Base-by-base conservation (phyloP, 345 rosid species). In the Streptanthus diversifolius region DNA sequence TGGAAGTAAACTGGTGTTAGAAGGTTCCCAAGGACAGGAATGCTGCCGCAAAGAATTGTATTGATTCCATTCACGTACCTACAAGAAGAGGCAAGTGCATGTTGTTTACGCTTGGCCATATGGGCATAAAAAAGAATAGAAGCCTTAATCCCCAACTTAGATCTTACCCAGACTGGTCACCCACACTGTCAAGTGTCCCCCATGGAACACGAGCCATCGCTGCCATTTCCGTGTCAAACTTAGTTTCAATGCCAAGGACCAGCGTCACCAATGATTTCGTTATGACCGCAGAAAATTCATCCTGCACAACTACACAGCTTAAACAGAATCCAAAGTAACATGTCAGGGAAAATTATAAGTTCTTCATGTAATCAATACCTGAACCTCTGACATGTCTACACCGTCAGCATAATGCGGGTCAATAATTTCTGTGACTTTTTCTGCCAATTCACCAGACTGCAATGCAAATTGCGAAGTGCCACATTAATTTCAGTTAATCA, bases 101-200 rank as follows among this genome's bases (percentile, higher is more conserved):
- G 36, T 53, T 40, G 47, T 83, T 76, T 71, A 18, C 14, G 8
- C 10, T 70, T 24, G 52, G 56, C 49, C 55, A 45, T 70, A 29
- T 63, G 51, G 19, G 36, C 53, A 54, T 63, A 1, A 13, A 70
- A 62, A 19, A 29, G 5, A 15, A 14, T 35, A 55, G 13, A 57
- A 63, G 67, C 37, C 27, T 57, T 70, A 19, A 71, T n/a, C 13
- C 29, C 35, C 57, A 22, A 49, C n/a, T 43, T 64, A 65, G 52
- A 41, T 52, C 73, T 85, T 80, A 95, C 99, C 80, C 90, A 56
- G 99, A 95, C 72, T 95, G 99, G 80, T 95, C 98, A 44, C 98
- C 99, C 41, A 95, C 99, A 78, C 98, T 88, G 80, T 95, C 99
- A 76, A 95, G 98, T 74, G 92, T 86, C 56, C 85, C 86, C 99